Evolutionary conservation across 345 rosid genomes (phyloP), one percentile per base, ranked within the genome.

Genomic region (Heritiera fomes): DNA sequence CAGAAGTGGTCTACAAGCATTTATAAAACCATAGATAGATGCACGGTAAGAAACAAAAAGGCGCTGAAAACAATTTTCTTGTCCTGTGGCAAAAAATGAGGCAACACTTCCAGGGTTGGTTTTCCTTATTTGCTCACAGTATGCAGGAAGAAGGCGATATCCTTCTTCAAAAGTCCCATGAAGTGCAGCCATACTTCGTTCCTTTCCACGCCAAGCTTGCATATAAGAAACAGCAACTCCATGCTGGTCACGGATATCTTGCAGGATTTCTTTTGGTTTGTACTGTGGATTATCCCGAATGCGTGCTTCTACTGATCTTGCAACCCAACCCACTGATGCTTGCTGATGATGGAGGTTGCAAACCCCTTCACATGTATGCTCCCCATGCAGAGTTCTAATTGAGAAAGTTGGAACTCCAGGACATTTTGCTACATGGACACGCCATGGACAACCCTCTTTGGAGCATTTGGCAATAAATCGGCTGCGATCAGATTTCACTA

Each of bases 131-230:
- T 96, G 98, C 69, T 93, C 98, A 80, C 98, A 96, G 60, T 96
- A 96, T 13, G 90, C 87, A 80, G 99, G 97, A 66, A 96, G 97
- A 81, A 94, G 88, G 73, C 88, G 88, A 84, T 88, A 96, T 32
- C 99, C 99, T 89, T 96, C 99, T 84, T 96, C 99, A 75, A 85
- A 96, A 56, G 99, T 96, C 43, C 99, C 99, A 64, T 96, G 98
- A 82, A 96, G 99, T 17, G 99, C 94, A 61, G 99, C 99, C 99
- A 96, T 96, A 84, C 97, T 90, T 17, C 99, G 92, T 84, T 96
- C 99, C 85, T 96, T 96, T 80, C 99, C 99, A 2, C 99, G 99
- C 99, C 99, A 96, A 67, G 99, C 99, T 84, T 96, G 99, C 99
- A 96, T 96, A 81, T 96, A 96, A 77, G 99, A 96, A 68, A 96